Conservation (phyloP, 305 asterid genomes). For the Coffea humblotiana region DNA sequence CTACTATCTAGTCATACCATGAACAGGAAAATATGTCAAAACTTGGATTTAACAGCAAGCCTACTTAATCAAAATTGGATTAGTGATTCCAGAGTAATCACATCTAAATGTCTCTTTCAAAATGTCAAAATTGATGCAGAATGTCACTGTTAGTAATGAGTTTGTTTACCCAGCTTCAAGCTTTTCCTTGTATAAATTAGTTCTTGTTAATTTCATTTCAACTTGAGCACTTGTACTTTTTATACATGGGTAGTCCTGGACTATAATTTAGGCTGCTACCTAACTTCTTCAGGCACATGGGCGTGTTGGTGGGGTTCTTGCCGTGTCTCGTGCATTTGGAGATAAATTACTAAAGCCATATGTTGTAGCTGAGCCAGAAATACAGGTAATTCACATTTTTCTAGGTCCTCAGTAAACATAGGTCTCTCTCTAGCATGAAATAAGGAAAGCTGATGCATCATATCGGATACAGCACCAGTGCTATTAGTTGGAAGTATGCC, state of each 20-base stretch:
- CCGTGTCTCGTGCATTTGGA: slow-evolving; percentile 65
- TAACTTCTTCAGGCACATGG: slow-evolving; percentile 42
- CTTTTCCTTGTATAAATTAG: too few relatives aligned
- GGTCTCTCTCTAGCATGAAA: not conserved
- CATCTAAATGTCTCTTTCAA: not conserved
- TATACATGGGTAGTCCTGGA: too few relatives aligned
- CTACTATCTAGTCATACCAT: too few relatives aligned
- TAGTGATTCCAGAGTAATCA: not conserved
- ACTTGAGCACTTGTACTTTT: not conserved
- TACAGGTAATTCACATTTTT: slow-evolving; percentile 21
- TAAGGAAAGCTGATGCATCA: not conserved
- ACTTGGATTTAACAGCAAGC: too few relatives aligned
- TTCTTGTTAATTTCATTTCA: not conserved
- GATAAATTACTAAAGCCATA: slow-evolving; percentile 29
- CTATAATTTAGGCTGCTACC: too few relatives aligned
- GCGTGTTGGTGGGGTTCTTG: slow-evolving; percentile 86
- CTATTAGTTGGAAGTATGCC: not conserved
- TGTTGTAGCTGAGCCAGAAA: slow-evolving; percentile 37
- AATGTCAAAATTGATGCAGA: not conserved
- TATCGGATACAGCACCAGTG: not conserved
- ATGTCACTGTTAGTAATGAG: not conserved
- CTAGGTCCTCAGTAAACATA: not conserved
- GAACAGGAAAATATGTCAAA: not conserved
- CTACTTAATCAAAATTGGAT: not conserved
- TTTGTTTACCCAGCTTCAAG: too few relatives aligned